Percentiles rank a stretch among this genome's conserved stretches.
Evolutionary conservation across 2,329 filamentous ascomycete species (phyloP).

Genomic region (Calonectria multiphialidica): DNA sequence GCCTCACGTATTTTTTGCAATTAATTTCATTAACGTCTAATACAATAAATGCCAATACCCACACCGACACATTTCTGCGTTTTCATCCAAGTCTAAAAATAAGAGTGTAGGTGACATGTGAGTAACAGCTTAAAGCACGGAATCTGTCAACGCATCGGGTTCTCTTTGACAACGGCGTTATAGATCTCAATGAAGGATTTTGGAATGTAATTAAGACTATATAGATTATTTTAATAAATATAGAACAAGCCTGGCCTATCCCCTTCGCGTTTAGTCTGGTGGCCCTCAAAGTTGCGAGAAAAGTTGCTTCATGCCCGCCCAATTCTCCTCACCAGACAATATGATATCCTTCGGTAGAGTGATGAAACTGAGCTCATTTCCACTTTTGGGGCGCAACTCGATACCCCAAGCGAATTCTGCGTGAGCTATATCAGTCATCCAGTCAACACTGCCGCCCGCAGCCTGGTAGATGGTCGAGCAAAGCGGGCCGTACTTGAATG

Average conservation of each 20-base stretch:
- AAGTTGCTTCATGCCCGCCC: not conserved
- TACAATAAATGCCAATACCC: not conserved
- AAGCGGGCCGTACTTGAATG: not conserved
- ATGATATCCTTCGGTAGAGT: not conserved
- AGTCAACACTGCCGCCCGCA: not conserved
- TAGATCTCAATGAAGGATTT: too few species aligned
- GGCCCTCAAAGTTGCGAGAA: not conserved
- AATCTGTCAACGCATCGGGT: too few species aligned
- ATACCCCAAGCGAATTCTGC: not conserved
- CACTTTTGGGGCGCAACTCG: not conserved
- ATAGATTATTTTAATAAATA: too few species aligned
- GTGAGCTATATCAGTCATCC: not conserved
- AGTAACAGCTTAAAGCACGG: too few species aligned
- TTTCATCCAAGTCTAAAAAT: not conserved
- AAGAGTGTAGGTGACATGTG: not conserved
- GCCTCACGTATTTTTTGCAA: not conserved
- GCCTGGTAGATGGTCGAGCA: not conserved
- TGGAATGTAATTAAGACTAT: too few species aligned
- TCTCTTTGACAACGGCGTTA: too few species aligned
- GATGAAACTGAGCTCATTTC: not conserved
- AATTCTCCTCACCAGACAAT: not conserved
- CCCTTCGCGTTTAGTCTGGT: too few species aligned
- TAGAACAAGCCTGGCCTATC: too few species aligned
- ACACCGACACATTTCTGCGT: not conserved
- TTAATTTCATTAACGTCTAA: conserved; percentile 3